Evolutionary conservation across 2,329 filamentous ascomycete genomes (phyloP).

Genomic region (Clonostachys rosea): DNA sequence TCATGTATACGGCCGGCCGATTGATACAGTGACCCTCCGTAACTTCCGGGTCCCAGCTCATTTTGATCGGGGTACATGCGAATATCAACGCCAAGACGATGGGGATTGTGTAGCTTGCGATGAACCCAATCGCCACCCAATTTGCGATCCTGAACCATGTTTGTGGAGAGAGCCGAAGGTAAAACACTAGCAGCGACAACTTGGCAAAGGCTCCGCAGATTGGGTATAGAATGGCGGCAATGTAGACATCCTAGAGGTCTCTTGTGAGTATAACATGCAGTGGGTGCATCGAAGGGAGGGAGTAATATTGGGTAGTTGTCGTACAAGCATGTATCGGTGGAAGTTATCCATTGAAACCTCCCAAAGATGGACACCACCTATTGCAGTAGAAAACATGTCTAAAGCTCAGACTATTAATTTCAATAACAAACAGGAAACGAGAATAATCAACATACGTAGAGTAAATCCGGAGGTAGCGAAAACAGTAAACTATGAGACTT

Average conservation of each 20-base stretch:
- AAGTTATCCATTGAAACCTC: conserved; percentile 11
- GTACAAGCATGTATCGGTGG: conserved; percentile 1
- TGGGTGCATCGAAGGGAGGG: neutral
- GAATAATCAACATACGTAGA: neutral
- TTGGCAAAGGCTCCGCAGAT: conserved; percentile 21
- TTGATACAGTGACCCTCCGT: conserved; percentile 25
- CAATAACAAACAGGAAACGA: neutral
- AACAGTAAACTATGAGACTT: no score
- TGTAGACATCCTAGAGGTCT: conserved; percentile 8
- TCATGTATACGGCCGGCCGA: conserved; percentile 38
- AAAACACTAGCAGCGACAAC: conserved; percentile 23
- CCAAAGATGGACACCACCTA: conserved; percentile 12
- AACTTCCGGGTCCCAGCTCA: conserved; percentile 19
- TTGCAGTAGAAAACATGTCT: neutral
- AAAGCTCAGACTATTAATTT: neutral
- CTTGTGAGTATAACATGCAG: neutral
- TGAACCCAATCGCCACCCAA: conserved; percentile 14
- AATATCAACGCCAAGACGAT: conserved; percentile 24
- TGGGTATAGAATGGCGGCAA: conserved; percentile 17
- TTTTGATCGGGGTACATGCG: conserved; percentile 21
- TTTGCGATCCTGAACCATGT: conserved; percentile 16
- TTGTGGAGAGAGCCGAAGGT: conserved; percentile 21
- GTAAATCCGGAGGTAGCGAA: no score
- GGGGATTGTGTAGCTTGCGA: conserved; percentile 14
- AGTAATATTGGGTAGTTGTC: neutral